Evolutionary conservation across 768 basidiomycete species (phyloP).

Genomic region (Megacollybia marginata): DNA sequence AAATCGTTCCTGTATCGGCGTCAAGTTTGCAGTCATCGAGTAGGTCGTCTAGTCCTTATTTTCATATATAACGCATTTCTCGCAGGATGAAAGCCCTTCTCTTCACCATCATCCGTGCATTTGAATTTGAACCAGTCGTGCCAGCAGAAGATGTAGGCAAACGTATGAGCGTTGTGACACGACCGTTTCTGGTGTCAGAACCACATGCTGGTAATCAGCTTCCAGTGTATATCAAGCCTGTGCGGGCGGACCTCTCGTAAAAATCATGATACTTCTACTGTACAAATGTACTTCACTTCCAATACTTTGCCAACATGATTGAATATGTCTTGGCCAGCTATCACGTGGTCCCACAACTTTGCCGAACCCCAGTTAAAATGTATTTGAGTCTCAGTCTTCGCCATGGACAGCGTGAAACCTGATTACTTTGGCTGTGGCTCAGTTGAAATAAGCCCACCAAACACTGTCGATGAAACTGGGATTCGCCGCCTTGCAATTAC

Average conservation of each 20-base stretch:
- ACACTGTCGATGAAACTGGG: slow-evolving; percentile 40
- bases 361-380: too few species aligned
- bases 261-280: too few species aligned
- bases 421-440: slow-evolving; percentile 58
- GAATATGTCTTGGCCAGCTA: too few species aligned
- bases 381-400: not conserved
- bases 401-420: slow-evolving; percentile 25
- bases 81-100: slow-evolving; percentile 19
- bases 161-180: not conserved
- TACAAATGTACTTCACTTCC: too few species aligned
- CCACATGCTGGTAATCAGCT: too few species aligned
- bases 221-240: too few species aligned
- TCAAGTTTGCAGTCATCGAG: not conserved
- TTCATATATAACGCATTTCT: not conserved
- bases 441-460: slow-evolving; percentile 32
- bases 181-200: not conserved
- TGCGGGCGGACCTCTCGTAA: too few species aligned
- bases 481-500: slow-evolving; percentile 51
- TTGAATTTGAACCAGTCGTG: slow-evolving; percentile 14
- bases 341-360: too few species aligned
- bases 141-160: slow-evolving; percentile 10
- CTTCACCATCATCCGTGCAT: slow-evolving; percentile 13
- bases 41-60: not conserved
- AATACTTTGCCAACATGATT: too few species aligned
- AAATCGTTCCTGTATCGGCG: not conserved